Conservation (phyloP, 2,329 filamentous ascomycete species). For the Calonectria honghensis region DNA sequence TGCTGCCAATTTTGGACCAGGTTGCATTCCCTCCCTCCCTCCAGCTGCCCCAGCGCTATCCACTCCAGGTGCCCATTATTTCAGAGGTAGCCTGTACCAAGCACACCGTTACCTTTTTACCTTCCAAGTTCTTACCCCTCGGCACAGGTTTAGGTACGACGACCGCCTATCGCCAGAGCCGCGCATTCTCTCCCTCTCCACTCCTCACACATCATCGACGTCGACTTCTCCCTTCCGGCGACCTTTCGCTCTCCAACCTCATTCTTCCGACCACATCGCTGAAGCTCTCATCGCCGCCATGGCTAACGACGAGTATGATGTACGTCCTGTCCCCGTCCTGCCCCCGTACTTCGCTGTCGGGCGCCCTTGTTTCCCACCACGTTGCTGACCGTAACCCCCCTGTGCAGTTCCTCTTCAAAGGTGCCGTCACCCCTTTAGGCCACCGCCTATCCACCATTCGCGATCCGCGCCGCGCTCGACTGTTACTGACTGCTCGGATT, state of each 20-base stretch:
- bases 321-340: constrained; percentile 70
- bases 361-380: constrained; percentile 49
- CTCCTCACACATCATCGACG: constrained; percentile 57
- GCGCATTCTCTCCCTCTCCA: constrained; percentile 59
- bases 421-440: constrained; percentile 68
- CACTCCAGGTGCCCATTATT: constrained; percentile 34
- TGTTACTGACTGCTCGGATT: constrained; percentile 57
- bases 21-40: constrained; percentile 52
- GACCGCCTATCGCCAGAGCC: constrained; percentile 58
- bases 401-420: constrained; percentile 97
- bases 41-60: constrained; percentile 28
- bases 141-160: constrained; percentile 54
- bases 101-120: constrained; percentile 40
- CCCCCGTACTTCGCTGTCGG: constrained; percentile 40
- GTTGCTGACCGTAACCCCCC: constrained; percentile 57
- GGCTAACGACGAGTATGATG: constrained; percentile 99
- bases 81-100: constrained; percentile 29
- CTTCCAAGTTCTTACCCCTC: constrained; percentile 54
- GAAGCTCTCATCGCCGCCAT: constrained; percentile 73
- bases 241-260: constrained; percentile 44
- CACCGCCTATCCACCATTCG: constrained; percentile 42
- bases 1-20: constrained; percentile 51
- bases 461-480: constrained; percentile 40
- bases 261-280: constrained; percentile 43
- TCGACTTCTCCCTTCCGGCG: constrained; percentile 52